Evolutionary conservation across 192 early-diverging fungal species (phyloP), one percentile per base, ranked within the genome.

Genomic region (Globomyces pollinis-pini): DNA sequence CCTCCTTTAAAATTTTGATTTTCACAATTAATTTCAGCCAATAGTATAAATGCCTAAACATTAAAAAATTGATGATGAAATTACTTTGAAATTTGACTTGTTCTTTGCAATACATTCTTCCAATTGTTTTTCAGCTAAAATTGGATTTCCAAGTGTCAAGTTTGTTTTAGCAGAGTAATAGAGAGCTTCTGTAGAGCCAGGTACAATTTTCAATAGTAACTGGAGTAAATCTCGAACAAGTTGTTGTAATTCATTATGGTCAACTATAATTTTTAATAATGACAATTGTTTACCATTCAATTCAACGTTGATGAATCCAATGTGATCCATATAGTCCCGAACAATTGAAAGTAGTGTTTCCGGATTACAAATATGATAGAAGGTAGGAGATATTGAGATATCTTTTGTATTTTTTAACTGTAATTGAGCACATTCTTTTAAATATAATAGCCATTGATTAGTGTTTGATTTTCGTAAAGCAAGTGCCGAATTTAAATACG

Each of bases 331-430:
- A 28, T 66, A 66, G 30, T 73, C 68, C 23, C 50, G 28, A 11
- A 62, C 71, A 2, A 76, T 62, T 29, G 71, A 68, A 30, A 77
- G 35, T 11, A 81, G 45, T 33, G 76, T 72, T 31, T 72, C 76
- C 2, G 76, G 76, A 51, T 76, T 74, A 6, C 71, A 54, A 20
- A 59, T 42, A 1, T 64, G 59, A 61, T 71, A 76, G 61, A 69
- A 81, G 12, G 62, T 58, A 3, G 74, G 60, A 16, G 69, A 75
- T 18, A 56, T 23, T 13, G 4, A 23, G 13, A 21, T 62, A 50
- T 60, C 66, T 55, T 53, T 61, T n/a, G 57, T 49, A 23, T 38
- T 18, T 26, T 38, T 38, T 13, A 66, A 26, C n/a, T 69, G 62
- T 1, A 67, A 15, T n/a, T 65, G 58, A 1, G 66, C 52, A 1